Percentiles rank a stretch among this genome's conserved stretches.
Conservation (phyloP, 441 rosid genomes). For the Syzygium malaccense region DNA sequence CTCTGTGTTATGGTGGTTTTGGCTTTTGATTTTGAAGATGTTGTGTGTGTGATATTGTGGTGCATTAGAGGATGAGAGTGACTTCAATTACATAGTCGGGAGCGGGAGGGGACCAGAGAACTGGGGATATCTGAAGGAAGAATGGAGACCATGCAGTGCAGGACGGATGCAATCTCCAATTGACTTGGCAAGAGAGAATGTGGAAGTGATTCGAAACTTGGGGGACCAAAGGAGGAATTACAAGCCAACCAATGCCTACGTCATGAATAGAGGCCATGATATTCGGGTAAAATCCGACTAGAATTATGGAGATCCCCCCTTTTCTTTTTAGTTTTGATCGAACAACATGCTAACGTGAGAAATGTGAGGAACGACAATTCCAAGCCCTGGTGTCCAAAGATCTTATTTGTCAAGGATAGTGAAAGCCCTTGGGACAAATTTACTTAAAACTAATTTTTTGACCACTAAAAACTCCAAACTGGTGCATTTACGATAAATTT, state of each 20-base stretch:
- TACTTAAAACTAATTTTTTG: too few relatives aligned
- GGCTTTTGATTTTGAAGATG: not conserved
- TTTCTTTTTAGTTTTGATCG: too few relatives aligned
- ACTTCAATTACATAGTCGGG: slow-evolving; percentile 34
- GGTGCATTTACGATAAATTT: too few relatives aligned
- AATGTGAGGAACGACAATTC: not conserved
- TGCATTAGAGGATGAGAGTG: slow-evolving; percentile 47
- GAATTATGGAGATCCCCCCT: not conserved
- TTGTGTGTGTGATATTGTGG: not conserved
- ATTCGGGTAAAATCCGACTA: not conserved
- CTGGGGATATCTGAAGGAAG: slow-evolving; percentile 47
- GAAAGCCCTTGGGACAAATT: too few relatives aligned
- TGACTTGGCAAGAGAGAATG: slow-evolving; percentile 26
- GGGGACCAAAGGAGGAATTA: slow-evolving; percentile 18
- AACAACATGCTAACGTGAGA: not conserved
- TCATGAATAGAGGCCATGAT: slow-evolving; percentile 51
- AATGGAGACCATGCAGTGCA: slow-evolving; percentile 37
- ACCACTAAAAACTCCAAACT: too few relatives aligned
- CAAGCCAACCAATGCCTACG: slow-evolving; percentile 25
- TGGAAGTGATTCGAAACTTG: slow-evolving; percentile 9
- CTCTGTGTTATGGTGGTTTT: not conserved
- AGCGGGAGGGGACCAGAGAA: slow-evolving; percentile 36
- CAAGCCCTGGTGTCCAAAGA: too few relatives aligned
- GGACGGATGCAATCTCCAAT: slow-evolving; percentile 45
- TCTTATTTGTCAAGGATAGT: too few relatives aligned